Evolutionary conservation across 176 grass and related monocot species (phyloP).

Genomic region (Rhynchospora pubera): DNA sequence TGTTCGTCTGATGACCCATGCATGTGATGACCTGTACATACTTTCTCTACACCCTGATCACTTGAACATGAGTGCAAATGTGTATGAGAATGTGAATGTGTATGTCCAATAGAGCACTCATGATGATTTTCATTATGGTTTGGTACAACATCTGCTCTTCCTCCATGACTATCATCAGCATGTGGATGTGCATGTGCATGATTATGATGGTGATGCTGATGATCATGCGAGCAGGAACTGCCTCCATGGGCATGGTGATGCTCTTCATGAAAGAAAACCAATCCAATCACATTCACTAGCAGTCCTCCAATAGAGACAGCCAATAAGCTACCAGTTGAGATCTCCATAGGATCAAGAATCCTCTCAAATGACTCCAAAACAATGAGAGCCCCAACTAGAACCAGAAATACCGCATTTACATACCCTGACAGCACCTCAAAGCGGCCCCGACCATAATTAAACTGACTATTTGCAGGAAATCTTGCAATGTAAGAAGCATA

Average conservation of each 20-base stretch:
- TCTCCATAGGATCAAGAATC: constrained; percentile 90
- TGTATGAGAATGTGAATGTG: constrained; percentile 35
- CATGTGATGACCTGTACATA: constrained; percentile 31
- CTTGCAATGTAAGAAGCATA: constrained; percentile 86
- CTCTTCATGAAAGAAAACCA: constrained; percentile 98
- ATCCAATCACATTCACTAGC: constrained; percentile 72
- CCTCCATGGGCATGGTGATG: constrained; percentile 94
- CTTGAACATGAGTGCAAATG: constrained; percentile 30
- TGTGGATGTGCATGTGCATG: constrained; percentile 18
- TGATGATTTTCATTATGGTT: constrained; percentile 1
- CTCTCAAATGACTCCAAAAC: constrained; percentile 89
- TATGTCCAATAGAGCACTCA: constrained; percentile 15
- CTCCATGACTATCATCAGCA: not conserved
- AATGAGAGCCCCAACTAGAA: constrained; percentile 72
- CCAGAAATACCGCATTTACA: constrained; percentile 92
- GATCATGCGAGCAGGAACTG: constrained; percentile 66
- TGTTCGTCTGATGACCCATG: constrained; percentile 18
- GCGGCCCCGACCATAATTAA: constrained; percentile 80
- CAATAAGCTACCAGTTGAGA: constrained; percentile 85
- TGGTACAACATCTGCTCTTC: not conserved
- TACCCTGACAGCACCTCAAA: constrained; percentile 98
- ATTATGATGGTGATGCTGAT: constrained; percentile 26
- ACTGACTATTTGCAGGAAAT: constrained; percentile 75
- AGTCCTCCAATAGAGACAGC: constrained; percentile 84
- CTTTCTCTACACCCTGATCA: constrained; percentile 28